These are phyloP conservation scores for Saccharomyces hybrid DNA, from an alignment of 1,139 yeast species.

Conservation along the genomic window DNA sequence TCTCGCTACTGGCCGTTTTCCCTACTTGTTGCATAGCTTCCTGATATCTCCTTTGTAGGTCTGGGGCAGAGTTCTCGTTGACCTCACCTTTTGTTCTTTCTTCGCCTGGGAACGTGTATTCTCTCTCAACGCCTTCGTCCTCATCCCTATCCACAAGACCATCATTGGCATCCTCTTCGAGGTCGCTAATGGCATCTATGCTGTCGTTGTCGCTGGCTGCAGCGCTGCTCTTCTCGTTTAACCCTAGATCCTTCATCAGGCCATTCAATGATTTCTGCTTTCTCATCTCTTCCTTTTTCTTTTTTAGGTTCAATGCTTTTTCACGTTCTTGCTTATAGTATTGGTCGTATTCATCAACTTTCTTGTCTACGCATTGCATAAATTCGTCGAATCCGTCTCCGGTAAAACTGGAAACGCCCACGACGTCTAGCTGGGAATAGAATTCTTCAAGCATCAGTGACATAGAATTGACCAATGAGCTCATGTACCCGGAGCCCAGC, in stretches of 20 bases:
- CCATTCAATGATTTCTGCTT: slow-evolving; percentile 65
- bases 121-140: slow-evolving; percentile 49
- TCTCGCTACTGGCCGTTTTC: slow-evolving; percentile 52
- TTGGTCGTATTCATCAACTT: slow-evolving; percentile 80
- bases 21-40: slow-evolving; percentile 61
- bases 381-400: slow-evolving; percentile 95
- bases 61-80: slow-evolving; percentile 41
- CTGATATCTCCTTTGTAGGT: slow-evolving; percentile 63
- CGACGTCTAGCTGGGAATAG: slow-evolving; percentile 86
- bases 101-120: slow-evolving; percentile 71
- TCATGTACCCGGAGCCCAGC: slow-evolving; percentile 86
- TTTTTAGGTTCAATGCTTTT: slow-evolving; percentile 65
- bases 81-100: slow-evolving; percentile 52
- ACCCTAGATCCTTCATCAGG: slow-evolving; percentile 78
- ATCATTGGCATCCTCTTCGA: slow-evolving; percentile 50
- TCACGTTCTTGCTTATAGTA: slow-evolving; percentile 85
- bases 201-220: slow-evolving; percentile 31
- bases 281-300: slow-evolving; percentile 62
- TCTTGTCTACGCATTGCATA: slow-evolving; percentile 69
- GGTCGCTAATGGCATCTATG: slow-evolving; percentile 67
- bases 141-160: slow-evolving; percentile 61
- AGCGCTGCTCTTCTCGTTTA: slow-evolving; percentile 37
- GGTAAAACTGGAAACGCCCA: slow-evolving; percentile 82
- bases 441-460: slow-evolving; percentile 94
- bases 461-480: slow-evolving; percentile 88